phyloP scores from a whole-genome alignment of 148 eudicot genomes.

The Rhododendron ovatum region DNA sequence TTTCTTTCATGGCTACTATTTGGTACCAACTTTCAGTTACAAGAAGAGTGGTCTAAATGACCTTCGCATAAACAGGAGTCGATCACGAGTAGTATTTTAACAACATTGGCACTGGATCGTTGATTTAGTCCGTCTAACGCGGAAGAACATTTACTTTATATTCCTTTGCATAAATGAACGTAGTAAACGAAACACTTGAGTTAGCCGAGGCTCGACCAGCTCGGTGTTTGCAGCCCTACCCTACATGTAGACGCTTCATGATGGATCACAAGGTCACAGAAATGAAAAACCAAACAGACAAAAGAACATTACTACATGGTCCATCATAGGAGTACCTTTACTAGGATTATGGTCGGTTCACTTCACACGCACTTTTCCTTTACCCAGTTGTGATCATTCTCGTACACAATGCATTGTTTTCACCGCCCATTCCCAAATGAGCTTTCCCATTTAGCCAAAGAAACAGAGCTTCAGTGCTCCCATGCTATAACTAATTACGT shows the following conservation, averaged over 20 bases:
- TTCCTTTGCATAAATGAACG: too few species aligned
- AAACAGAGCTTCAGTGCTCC: background rate
- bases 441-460: background rate
- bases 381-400: background rate
- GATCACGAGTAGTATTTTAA: too few species aligned
- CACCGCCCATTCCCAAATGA: background rate
- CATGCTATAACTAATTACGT: background rate
- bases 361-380: background rate
- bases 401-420: background rate
- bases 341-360: background rate
- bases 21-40: background rate
- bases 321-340: background rate
- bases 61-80: background rate
- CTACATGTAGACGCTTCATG: background rate
- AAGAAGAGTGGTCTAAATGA: background rate
- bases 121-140: too few species aligned
- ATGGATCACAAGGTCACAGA: background rate
- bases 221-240: background rate
- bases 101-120: background rate
- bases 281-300: background rate
- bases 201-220: background rate
- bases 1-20: background rate
- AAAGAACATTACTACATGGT: background rate
- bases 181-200: too few species aligned
- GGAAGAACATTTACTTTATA: too few species aligned